phyloP scores from a whole-genome alignment of 306 rosid genomes.

The Morella rubra region DNA sequence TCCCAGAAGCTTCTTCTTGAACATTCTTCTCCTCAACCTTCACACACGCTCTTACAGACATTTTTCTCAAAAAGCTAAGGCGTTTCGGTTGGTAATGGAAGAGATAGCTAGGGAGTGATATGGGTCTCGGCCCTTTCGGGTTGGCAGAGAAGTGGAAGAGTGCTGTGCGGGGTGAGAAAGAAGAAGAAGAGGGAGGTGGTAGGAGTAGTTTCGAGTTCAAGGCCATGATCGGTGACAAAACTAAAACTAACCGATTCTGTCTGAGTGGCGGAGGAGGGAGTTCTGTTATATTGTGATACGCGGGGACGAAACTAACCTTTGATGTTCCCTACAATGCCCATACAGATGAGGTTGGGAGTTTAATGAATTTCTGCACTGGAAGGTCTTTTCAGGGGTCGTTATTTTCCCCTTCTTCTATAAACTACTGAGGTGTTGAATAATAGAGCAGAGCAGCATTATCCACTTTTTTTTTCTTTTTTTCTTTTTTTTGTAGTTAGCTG shows the following conservation, averaged over 20 bases:
- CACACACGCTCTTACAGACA: slow-evolving; percentile 50
- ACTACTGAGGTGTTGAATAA: slow-evolving; percentile 4
- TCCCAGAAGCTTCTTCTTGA: slow-evolving; percentile 32
- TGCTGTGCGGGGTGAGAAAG: slow-evolving; percentile 33
- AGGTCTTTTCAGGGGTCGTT: slow-evolving; percentile 9
- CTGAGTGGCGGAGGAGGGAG: slow-evolving; percentile 40
- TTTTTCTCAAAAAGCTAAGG: slow-evolving; percentile 33
- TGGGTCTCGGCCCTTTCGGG: slow-evolving; percentile 31
- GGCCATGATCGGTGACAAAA: not conserved
- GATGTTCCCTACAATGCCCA: not conserved
- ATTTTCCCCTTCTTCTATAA: not conserved
- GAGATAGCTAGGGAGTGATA: slow-evolving; percentile 36
- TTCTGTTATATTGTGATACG: not conserved
- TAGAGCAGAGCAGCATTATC: no score
- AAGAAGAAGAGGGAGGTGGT: slow-evolving; percentile 21
- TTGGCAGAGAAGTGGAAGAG: slow-evolving; percentile 36
- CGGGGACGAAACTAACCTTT: slow-evolving; percentile 26
- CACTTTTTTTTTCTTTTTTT: no score
- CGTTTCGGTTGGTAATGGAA: slow-evolving; percentile 47
- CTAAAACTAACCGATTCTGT: slow-evolving; percentile 15
- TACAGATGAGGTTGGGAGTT: not conserved
- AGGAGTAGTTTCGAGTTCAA: slow-evolving; percentile 27
- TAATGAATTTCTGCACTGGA: not conserved
- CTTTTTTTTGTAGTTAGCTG: no score
- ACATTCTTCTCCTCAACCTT: slow-evolving; percentile 58